Base-by-base conservation (phyloP, 2,329 filamentous ascomycete species). In the Aspergillus intermedius region DNA sequence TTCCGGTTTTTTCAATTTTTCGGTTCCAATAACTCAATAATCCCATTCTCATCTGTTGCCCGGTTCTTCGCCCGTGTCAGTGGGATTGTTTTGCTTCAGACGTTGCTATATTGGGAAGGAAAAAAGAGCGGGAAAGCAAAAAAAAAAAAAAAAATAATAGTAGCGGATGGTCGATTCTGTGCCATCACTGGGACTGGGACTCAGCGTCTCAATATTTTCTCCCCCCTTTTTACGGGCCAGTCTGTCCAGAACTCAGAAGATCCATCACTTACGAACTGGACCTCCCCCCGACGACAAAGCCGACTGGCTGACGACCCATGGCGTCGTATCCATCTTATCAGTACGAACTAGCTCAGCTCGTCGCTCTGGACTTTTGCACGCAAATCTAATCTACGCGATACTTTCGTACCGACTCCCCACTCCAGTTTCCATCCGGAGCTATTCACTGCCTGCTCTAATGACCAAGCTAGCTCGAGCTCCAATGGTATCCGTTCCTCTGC, bases 71-170 rank as follows among this genome's bases (percentile, higher is more conserved):
- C 25, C 25, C 25, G 25, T 30, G 25, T 12, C 25, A 30, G 25
- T 30, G 25, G 25, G 25, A 30, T 30, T 30, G 3, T 30, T 10
- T 12, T 30, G 10, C 25, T 30, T 30, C 25, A 30, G 25, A 30
- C 0, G 25, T 10, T 30, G 25, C 25, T 37, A 25, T 22, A n/a
- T 42, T 21, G 28, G 41, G 43, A 19, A 50, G 32, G 28, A 22
- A 28, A 40, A 46, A 44, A 15, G 32, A 41, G 46, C 40, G 19
- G 41, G 9, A 37, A 45, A 30, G 6, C 25, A 42, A 42, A 51
- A 37, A 37, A 46, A 52, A 10, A 37, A 37, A 46, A 52, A 10
- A 41, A 10, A 12, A 41, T 22, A 21, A 12, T 22, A 19, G 19
- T 9, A 19, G 12, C 15, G 19, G 23, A 41, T 35, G 34, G 2